These are phyloP conservation scores for Plasmodium vivax DNA, from an alignment of 169 alveolate species.

Conservation along the genomic window DNA sequence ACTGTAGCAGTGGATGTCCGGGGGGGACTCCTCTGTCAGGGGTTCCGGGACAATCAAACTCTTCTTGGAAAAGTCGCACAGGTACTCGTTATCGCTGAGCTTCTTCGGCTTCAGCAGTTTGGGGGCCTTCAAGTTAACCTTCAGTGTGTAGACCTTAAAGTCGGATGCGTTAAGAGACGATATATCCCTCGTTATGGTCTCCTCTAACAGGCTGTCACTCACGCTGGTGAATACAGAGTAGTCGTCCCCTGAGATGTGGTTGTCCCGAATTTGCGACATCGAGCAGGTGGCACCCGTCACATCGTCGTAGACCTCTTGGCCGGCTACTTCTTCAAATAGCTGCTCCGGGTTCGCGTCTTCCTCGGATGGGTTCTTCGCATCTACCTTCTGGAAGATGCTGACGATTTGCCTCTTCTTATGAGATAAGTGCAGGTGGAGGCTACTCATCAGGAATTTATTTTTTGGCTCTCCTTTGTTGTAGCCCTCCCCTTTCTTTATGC, in stretches of 20 bases:
- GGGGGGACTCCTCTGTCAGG: neutral
- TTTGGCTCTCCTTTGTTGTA: neutral
- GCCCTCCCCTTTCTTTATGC: neutral
- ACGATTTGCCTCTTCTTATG: neutral
- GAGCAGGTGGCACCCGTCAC: neutral
- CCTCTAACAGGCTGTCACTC: slow-evolving; percentile 1
- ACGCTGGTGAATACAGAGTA: neutral
- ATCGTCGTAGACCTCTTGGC: neutral
- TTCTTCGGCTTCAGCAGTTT: neutral
- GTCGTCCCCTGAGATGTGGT: neutral
- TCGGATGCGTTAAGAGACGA: neutral
- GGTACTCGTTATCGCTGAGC: neutral
- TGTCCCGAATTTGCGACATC: neutral
- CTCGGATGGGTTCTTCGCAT: neutral
- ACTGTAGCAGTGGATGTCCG: slow-evolving; percentile 11
- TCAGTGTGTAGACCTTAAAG: neutral
- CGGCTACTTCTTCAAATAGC: neutral
- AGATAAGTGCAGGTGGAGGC: neutral
- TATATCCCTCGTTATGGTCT: slow-evolving; percentile 9
- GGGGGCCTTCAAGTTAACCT: slow-evolving; percentile 36
- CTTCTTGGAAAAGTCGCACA: slow-evolving; percentile 49
- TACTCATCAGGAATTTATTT: neutral
- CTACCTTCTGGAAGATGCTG: neutral
- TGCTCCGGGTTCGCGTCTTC: slow-evolving; percentile 29
- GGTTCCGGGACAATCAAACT: slow-evolving; percentile 22